Base-by-base conservation (phyloP, 176 grass and related monocot genomes). In the Raddia guianensis region DNA sequence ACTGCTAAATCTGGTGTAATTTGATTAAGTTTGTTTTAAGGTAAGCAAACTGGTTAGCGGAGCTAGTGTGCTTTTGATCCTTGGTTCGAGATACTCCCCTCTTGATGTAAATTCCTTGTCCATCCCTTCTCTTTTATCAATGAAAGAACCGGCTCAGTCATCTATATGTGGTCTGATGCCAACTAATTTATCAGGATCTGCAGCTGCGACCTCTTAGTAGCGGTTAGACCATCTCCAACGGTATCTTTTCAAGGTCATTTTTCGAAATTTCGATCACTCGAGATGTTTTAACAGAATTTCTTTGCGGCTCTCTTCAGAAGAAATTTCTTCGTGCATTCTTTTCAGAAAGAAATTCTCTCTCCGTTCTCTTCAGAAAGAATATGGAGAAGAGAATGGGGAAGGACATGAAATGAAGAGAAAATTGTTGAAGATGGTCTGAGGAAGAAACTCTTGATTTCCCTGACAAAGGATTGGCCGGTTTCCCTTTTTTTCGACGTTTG, bases 81-180 rank as follows among this genome's bases (percentile, higher is more conserved):
- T 63, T 53, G 32, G 49, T 82, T 66, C 35, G 46, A 35, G 40
- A 80, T 48, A 57, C 37, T 40, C 60, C 37, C 51, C 54, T 65
- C 60, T 75, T 75, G 32, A 68, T 88, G 87, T 89, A 89, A 80
- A 89, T 89, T 66, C 76, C 11, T 9, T 45, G 46, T 63, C 12
- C 54, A 70, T 32, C 77, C 70, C 50, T 51, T 43, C 65, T 82
- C 40, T 50, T 27, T 70, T 85, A 33, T 37, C 64, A 51, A 57
- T 76, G 77, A 72, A 85, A 80, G 44, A 77, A 81, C 65, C 1
- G 4, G 49, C 33, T 59, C 72, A 49, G 19, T 75, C 15, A 15
- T 56, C 47, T n/a, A 59, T 81, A 49, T 80, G 70, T 80, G 70
- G 27, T 40, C 4, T 13, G 8, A 42, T 32, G 56, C 9, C 13